Conservation (phyloP, 768 basidiomycete genomes). For the Epithele typhae region DNA sequence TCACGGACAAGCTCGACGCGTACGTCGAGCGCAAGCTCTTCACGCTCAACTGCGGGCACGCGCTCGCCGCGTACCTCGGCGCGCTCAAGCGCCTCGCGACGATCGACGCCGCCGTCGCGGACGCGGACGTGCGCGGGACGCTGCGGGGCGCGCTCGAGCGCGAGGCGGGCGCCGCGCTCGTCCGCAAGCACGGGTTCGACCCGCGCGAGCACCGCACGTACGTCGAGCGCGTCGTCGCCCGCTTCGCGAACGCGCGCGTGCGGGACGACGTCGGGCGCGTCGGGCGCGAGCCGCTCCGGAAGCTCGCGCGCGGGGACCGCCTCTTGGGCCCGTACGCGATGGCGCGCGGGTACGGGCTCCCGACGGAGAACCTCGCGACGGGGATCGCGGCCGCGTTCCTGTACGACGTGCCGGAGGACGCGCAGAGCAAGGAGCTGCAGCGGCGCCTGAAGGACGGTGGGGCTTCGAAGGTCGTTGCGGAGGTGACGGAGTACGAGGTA, state of each 20-base stretch:
- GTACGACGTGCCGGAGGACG: conserved; percentile 30
- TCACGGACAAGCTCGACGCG: conserved; percentile 28
- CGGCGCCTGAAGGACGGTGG: conserved; percentile 25
- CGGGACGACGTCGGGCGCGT: conserved; percentile 35
- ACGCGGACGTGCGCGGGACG: conserved; percentile 24
- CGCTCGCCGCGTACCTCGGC: conserved; percentile 36
- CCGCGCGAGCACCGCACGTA: conserved; percentile 24
- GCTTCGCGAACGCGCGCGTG: conserved; percentile 33
- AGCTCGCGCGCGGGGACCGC: conserved; percentile 32
- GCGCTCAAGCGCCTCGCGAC: conserved; percentile 26
- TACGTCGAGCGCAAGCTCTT: conserved; percentile 41
- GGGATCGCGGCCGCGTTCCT: conserved; percentile 35
- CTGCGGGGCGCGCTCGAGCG: conserved; percentile 29
- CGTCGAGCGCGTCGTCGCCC: conserved; percentile 28
- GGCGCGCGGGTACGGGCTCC: conserved; percentile 29
- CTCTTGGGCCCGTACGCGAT: conserved; percentile 33
- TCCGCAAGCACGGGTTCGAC: conserved; percentile 26
- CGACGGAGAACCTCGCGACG: conserved; percentile 26
- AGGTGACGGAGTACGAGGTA: conserved; percentile 27
- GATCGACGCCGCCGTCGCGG: conserved; percentile 29
- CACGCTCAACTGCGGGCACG: conserved; percentile 39
- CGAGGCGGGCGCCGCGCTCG: conserved; percentile 35
- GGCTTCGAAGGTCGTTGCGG: conserved; percentile 24
- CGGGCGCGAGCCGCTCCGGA: conserved; percentile 36
- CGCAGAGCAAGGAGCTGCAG: conserved; percentile 29